Base-by-base conservation (phyloP, 1,284 basidiomycete genomes). In the Cutaneotrichosporon arboriforme region DNA sequence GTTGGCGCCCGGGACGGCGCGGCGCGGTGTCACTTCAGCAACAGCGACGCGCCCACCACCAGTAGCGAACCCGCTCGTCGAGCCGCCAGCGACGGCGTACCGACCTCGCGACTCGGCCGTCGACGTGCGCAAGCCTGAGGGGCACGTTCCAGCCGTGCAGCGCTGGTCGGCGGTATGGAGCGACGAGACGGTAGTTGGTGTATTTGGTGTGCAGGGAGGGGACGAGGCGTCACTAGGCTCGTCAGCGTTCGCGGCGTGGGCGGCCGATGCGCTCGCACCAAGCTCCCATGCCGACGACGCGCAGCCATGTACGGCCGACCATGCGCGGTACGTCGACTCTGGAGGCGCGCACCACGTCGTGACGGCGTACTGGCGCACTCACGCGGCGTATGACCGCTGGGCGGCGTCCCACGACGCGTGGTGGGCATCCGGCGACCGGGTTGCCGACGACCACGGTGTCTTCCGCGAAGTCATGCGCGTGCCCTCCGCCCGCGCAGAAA, bases 261-360 rank as follows among this genome's bases (percentile, higher is more conserved):
- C 35, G 4, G 13, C 13, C 5, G 2, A 1, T 7, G 36, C 41
- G 3, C 38, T 55, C 20, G 8, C 38, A 10, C 9, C n/a, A 2
- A 40, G 22, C 5, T 14, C 40, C 23, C 26, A 31, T 1, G 2
- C n/a, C 1, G 38, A 23, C 12, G 18, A 49, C 20, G 55, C 43
- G 4, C n/a, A n/a, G n/a, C 55, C 51, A 17, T 31, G 22, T 33
- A 46, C 33, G 23, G 4, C 13, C n/a, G 55, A 57, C 51, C 48
- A 57, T 15, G 51, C 51, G 18, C 55, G 47, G 13, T 44, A 17
- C 36, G 38, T 23, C 33, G 55, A 53, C 34, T n/a, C 17, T 0
- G 38, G 17, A 17, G 42, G 55, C 17, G 7, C 23, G 13, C 17
- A 38, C 51, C 55, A 57, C 38, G 55, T 57, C 36, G 51, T 57